Base-by-base conservation (phyloP, 139 green algal genomes). In the Chlorella sp. region DNA sequence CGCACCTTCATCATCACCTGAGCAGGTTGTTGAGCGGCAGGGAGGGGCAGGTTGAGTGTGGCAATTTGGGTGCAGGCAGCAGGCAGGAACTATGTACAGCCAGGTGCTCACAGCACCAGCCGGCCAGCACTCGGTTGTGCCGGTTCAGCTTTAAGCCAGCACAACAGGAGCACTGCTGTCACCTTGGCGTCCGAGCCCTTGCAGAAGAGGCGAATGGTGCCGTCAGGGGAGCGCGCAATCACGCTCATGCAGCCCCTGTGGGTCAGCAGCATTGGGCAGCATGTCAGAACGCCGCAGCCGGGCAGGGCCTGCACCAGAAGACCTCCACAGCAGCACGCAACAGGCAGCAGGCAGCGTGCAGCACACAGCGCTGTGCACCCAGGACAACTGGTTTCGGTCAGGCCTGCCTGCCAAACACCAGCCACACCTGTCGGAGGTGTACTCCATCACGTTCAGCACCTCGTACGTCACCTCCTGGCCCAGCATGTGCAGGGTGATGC, bases 381-480 rank as follows among this genome's bases (percentile, higher is more conserved):
- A 38, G 11, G n/a, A 14, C 32, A 34, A 2, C 69, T 54, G 30
- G 5, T 41, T 20, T 5, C n/a, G n/a, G n/a, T n/a, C n/a, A n/a
- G n/a, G n/a, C n/a, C 72, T 24, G 41, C 43, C 24, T 60, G 36
- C 68, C 34, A 34, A 38, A 24, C 9, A n/a, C 32, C 43, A 46
- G 22, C 32, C 46, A 13, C 81, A 86, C 81, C 81, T 76, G 56
- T 97, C 94, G 38, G 85, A 95, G 88, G 92, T 96, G 92, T 99
- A 99, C 90, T 99, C 97, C 80, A 99, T 92, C 58, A 98, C 90
- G 54, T 94, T 96, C 13, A 99, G 87, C 16, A 98, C 85, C 84
- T 98, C 92, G 86, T 94, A 98, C 67, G 81, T 82, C 72, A 91
- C 92, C 38, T 87, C 68, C 40, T 92, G 83, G n/a, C 87, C 90